These are phyloP conservation scores for Climacium dendroides DNA, from an alignment of 225 moss, liverwort and hornwort species.

Conservation along the genomic window DNA sequence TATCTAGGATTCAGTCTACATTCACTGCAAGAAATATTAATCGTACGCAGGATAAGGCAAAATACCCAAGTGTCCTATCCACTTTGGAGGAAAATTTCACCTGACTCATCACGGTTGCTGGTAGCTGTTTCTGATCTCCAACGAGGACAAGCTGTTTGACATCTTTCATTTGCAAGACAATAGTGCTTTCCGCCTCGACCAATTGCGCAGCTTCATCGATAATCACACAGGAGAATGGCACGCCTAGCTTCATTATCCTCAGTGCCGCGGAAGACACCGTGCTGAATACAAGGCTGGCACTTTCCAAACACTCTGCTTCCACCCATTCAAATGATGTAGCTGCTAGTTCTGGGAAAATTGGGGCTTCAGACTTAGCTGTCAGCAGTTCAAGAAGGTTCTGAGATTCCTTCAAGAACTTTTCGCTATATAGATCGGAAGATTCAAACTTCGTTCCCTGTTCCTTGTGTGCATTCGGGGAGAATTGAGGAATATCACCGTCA, in stretches of 20 bases:
- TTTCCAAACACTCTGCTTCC: conserved; percentile 40
- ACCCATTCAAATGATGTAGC: conserved; percentile 33
- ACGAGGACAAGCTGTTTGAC: conserved; percentile 50
- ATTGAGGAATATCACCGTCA: conserved; percentile 17
- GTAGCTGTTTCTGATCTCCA: conserved; percentile 56
- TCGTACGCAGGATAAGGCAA: not conserved
- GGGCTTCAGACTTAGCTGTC: not conserved
- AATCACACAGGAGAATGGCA: conserved; percentile 36
- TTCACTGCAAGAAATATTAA: not conserved
- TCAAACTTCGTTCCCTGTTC: not conserved
- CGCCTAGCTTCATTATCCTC: conserved; percentile 37
- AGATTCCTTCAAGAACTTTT: not conserved
- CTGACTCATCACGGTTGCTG: conserved; percentile 56
- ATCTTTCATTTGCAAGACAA: conserved; percentile 46
- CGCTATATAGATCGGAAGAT: not conserved
- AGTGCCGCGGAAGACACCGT: conserved; percentile 40
- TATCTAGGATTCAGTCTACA: not conserved
- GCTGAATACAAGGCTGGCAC: conserved; percentile 46
- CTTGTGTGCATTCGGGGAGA: conserved; percentile 3
- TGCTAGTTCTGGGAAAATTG: conserved; percentile 21
- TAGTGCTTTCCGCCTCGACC: conserved; percentile 59
- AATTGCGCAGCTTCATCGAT: conserved; percentile 73
- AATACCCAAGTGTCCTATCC: not conserved
- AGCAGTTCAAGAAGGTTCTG: conserved; percentile 24
- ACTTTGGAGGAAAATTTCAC: not conserved